phyloP scores from a whole-genome alignment of 1,139 yeast genomes.

The Arxiozyma heterogenica region DNA sequence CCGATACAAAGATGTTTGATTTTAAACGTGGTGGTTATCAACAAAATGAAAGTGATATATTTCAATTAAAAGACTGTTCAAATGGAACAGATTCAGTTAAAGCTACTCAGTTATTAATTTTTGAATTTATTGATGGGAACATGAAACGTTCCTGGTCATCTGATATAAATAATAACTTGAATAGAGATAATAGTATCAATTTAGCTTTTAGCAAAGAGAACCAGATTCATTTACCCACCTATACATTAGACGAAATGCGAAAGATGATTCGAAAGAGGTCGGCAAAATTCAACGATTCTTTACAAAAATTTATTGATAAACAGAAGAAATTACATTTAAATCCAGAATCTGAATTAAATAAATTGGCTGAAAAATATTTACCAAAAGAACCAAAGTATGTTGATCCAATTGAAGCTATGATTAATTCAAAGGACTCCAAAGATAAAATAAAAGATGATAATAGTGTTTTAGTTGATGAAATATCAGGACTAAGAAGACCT shows the following conservation, averaged over 20 bases:
- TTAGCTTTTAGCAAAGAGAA: constrained; percentile 16
- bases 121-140: constrained; percentile 71
- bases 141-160: constrained; percentile 34
- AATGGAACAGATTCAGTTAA: constrained; percentile 24
- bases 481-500: constrained; percentile 28
- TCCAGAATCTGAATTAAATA: constrained; percentile 34
- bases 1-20: constrained; percentile 41
- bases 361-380: constrained; percentile 32
- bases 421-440: constrained; percentile 24
- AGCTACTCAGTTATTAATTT: constrained; percentile 49
- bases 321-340: constrained; percentile 31
- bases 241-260: constrained; percentile 43
- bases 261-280: constrained; percentile 54
- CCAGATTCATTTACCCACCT: constrained; percentile 36
- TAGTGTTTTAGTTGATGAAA: constrained; percentile 15
- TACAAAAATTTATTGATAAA: constrained; percentile 35
- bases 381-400: constrained; percentile 43
- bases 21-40: constrained; percentile 39
- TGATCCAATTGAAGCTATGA: constrained; percentile 46
- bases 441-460: constrained; percentile 8
- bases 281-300: constrained; percentile 40
- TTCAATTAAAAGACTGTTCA: constrained; percentile 34
- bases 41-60: constrained; percentile 43
- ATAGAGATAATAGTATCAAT: constrained; percentile 11
- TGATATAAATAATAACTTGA: constrained; percentile 18